phyloP scores from a whole-genome alignment of 495 filamentous ascomycete genomes.

The Amniculicola lignicola region DNA sequence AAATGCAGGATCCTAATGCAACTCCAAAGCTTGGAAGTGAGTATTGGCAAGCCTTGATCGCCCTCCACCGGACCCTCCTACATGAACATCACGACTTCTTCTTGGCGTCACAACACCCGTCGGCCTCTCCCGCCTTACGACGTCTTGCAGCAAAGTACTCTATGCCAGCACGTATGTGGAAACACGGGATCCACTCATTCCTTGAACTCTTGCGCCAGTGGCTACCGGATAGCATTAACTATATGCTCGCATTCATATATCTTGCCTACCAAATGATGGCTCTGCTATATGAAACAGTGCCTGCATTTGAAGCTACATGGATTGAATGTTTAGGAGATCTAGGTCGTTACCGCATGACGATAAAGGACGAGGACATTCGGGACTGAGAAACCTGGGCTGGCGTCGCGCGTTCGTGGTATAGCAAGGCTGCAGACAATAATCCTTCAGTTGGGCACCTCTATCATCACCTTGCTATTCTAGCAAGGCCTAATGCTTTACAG shows the following conservation, averaged over 20 bases:
- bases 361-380: constrained; percentile 66
- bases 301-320: constrained; percentile 79
- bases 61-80: constrained; percentile 59
- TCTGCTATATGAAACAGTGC: constrained; percentile 70
- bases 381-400: constrained; percentile 77
- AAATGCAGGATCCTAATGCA: constrained; percentile 19
- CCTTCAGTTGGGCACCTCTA: constrained; percentile 72
- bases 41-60: constrained; percentile 72
- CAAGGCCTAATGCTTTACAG: constrained; percentile 67
- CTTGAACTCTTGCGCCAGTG: constrained; percentile 68
- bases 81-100: constrained; percentile 52
- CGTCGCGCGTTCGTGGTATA: constrained; percentile 78
- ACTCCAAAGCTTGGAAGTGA: constrained; percentile 52
- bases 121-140: constrained; percentile 56
- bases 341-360: constrained; percentile 70
- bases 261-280: constrained; percentile 80
- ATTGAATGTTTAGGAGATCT: constrained; percentile 86
- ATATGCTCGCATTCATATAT: constrained; percentile 80
- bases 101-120: constrained; percentile 71
- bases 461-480: constrained; percentile 80
- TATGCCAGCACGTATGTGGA: constrained; percentile 85
- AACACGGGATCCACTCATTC: constrained; percentile 75
- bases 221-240: constrained; percentile 67
- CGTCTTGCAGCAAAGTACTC: constrained; percentile 64
- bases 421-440: constrained; percentile 66